Base-by-base conservation (phyloP, 2,329 filamentous ascomycete genomes). In the Penicillium fuscoglaucum region DNA sequence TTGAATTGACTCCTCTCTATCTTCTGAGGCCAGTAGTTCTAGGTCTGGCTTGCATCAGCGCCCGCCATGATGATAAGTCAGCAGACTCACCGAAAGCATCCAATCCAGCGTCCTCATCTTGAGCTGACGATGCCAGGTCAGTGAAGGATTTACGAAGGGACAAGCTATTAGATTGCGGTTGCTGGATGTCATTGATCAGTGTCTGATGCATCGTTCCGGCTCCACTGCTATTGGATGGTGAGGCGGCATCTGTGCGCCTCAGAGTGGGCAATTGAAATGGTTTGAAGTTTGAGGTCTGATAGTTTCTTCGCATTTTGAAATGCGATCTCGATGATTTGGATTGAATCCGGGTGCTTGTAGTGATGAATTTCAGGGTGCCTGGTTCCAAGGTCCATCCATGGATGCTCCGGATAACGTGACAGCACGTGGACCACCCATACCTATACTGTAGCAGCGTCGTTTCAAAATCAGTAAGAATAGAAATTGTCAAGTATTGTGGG, bases 81-180 rank as follows among this genome's bases (percentile, higher is more conserved):
- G 10, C 21, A 35, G 13, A 61, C 73, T 64, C 64, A 84, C 82
- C 81, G 63, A 83, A 84, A 3, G 75, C 75, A 71, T 84, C 80
- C 13, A 82, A 70, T 8, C 70, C 64, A n/a, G 67, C 33, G 31
- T 73, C 70, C 33, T 69, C 64, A 48, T 73, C 65, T 15, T 15
- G 43, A 3, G 21, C 6, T 39, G 54, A 33, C 10, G 26, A 17
- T 21, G 6, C 8, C 21, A 50, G 51, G 10, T 4, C 43, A 15
- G 43, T 29, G 41, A 10, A 21, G 5, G 35, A 29, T 6, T 57
- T 52, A 39, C 21, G 40, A 24, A 47, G 33, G 17, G 49, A 45
- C 40, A 50, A 53, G 37, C n/a, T 56, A 17, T 55, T 57, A 10
- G 43, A 41, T 3, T 50, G 55, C 40, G 58, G 48, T 8, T 58